These are phyloP conservation scores for Sarcodon sp. DNA, from an alignment of 768 basidiomycete genomes.

Conservation along the genomic window DNA sequence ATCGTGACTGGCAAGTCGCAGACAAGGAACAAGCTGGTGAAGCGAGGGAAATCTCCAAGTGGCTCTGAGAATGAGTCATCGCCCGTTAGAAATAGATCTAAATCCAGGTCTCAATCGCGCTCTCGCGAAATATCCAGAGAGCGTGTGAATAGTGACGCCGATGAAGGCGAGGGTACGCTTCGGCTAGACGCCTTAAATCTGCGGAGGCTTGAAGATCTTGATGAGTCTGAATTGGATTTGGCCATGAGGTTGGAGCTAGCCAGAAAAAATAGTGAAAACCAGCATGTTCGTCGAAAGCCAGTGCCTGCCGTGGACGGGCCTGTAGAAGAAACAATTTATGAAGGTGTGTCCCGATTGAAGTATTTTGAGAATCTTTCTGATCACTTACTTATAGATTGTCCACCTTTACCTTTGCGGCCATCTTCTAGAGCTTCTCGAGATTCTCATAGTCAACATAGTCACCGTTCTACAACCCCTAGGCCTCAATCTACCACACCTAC, in stretches of 20 bases:
- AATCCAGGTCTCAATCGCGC: slow-evolving; percentile 6
- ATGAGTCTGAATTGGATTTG: slow-evolving; percentile 67
- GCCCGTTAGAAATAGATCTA: not conserved
- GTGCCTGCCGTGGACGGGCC: slow-evolving; percentile 30
- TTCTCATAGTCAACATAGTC: slow-evolving; percentile 6
- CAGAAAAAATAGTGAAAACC: slow-evolving; percentile 71
- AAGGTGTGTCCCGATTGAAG: slow-evolving; percentile 36
- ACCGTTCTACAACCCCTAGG: slow-evolving; percentile 1
- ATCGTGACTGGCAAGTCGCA: slow-evolving; percentile 26
- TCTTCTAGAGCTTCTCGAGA: slow-evolving; percentile 36
- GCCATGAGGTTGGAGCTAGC: slow-evolving; percentile 72
- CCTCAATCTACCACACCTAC: not conserved
- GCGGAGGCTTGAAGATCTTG: slow-evolving; percentile 21
- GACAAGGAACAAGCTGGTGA: slow-evolving; percentile 31
- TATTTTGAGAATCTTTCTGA: slow-evolving; percentile 1
- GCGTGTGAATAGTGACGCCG: slow-evolving; percentile 28
- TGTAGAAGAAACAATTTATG: slow-evolving; percentile 61
- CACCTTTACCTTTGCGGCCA: slow-evolving; percentile 39
- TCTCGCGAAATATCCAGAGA: slow-evolving; percentile 35
- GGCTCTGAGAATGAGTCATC: not conserved
- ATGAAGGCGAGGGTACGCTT: slow-evolving; percentile 20
- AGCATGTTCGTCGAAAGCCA: slow-evolving; percentile 34
- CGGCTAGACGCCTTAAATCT: slow-evolving; percentile 11
- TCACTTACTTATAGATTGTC: slow-evolving; percentile 34
- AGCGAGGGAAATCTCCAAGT: slow-evolving; percentile 20